A percentile compares a stretch with the other conserved stretches of the same genome.
These are phyloP conservation scores for Tylopilus balloui DNA, from an alignment of 768 basidiomycete species.

Conservation along the genomic window DNA sequence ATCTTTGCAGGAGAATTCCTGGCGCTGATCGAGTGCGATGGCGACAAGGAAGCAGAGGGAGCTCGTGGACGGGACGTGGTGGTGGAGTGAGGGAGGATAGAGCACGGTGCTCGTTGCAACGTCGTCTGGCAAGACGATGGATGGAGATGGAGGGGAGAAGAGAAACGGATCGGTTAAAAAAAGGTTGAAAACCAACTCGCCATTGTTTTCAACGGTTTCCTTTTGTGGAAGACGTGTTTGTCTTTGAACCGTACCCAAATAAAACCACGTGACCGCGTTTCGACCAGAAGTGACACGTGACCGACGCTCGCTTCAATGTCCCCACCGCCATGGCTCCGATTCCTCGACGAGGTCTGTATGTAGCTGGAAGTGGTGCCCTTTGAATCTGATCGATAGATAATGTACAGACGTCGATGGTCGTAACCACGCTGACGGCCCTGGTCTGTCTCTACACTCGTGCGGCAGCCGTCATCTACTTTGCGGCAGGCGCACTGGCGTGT, in stretches of 20 bases:
- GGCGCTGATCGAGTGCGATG: constrained; percentile 57
- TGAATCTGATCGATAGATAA: constrained; percentile 2
- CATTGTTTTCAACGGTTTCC: constrained; percentile 25
- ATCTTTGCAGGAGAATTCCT: constrained; percentile 50
- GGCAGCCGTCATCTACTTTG: constrained; percentile 57
- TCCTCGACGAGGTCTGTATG: constrained; percentile 31
- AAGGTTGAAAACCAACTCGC: constrained; percentile 29
- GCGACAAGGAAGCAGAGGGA: constrained; percentile 74
- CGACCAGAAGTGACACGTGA: constrained; percentile 14
- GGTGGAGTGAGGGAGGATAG: constrained; percentile 25
- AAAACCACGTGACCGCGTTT: constrained; percentile 31
- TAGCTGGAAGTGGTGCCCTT: neutral
- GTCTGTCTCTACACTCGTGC: constrained; percentile 59
- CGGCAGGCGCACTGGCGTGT: constrained; percentile 53
- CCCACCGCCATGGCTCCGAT: constrained; percentile 24
- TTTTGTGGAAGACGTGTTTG: constrained; percentile 26
- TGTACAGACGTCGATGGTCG: constrained; percentile 54
- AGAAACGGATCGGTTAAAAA: constrained; percentile 10
- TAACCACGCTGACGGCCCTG: constrained; percentile 47
- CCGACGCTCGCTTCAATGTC: neutral
- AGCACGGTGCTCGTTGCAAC: neutral
- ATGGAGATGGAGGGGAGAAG: constrained; percentile 10
- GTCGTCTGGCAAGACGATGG: constrained; percentile 21
- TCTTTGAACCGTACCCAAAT: constrained; percentile 28
- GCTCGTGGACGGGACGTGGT: constrained; percentile 65